A percentile compares a stretch with the other conserved stretches of the same genome.
Evolutionary conservation across 768 basidiomycete genomes (phyloP).

Genomic region (Leucocoprinus birnbaumii): DNA sequence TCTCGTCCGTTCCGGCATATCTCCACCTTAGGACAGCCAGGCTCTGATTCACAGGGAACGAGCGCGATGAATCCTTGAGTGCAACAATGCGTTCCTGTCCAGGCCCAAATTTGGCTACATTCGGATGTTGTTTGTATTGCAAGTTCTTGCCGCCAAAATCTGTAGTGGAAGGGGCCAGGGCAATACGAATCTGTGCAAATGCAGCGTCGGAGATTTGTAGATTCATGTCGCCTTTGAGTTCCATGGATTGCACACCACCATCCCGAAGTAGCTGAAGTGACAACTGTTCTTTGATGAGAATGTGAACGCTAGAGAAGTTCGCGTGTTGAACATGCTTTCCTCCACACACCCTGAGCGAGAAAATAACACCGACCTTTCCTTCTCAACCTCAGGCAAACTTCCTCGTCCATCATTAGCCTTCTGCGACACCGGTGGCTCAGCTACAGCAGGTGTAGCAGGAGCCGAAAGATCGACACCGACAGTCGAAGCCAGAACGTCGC

Average conservation of each 20-base stretch:
- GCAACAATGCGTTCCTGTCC: constrained; percentile 64
- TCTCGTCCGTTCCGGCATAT: constrained; percentile 88
- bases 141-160: constrained; percentile 64
- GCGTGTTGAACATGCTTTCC: not conserved
- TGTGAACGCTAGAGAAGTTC: constrained; percentile 75
- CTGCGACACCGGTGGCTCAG: constrained; percentile 43
- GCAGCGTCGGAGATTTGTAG: constrained; percentile 78
- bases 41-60: constrained; percentile 86
- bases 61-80: constrained; percentile 77
- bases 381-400: constrained; percentile 70
- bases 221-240: constrained; percentile 94
- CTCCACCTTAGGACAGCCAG: constrained; percentile 93
- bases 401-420: constrained; percentile 47
- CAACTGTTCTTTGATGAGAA: constrained; percentile 80
- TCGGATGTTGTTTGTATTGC: constrained; percentile 97
- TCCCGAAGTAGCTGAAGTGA: constrained; percentile 82
- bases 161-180: constrained; percentile 51
- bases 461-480: constrained; percentile 37
- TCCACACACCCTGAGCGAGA: not conserved
- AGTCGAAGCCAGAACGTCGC: constrained; percentile 60
- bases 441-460: constrained; percentile 42
- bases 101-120: constrained; percentile 82
- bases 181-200: constrained; percentile 68
- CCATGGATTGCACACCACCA: constrained; percentile 87
- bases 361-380: constrained; percentile 57